Base-by-base conservation (phyloP, 192 early-diverging fungal species). In the Lunasporangiospora selenospora region DNA sequence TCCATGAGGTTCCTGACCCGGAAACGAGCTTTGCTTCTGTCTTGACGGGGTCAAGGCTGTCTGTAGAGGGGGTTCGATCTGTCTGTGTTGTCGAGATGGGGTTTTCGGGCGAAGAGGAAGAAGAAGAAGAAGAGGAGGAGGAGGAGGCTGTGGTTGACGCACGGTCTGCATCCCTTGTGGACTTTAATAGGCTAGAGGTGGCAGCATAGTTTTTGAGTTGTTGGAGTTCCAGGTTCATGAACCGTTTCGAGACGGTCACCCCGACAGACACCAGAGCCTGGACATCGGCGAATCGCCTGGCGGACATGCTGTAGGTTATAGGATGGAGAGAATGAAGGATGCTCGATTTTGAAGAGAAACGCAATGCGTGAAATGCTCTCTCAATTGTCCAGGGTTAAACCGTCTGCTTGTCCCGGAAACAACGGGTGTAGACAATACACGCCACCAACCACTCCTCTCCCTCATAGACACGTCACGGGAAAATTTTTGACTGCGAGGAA, bases 331-430 rank as follows among this genome's bases (percentile, higher is more conserved):
- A 32, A 39, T 15, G 37, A 18, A 19, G 60, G 60, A 37, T 58
- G 48, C 42, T 30, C 63, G 29, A 60, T 59, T 19, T 73, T 73
- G 54, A 73, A 60, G 13, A 62, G n/a, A 59, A 73, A 11, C 69
- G 69, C 48, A 73, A 63, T 87, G 83, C 81, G 80, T 76, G 36
- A 80, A 71, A 44, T 58, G 77, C 32, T 78, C 79, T n/a, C 66
- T 87, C 15, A 80, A 82, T 36, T 73, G 15, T 63, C 59, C 2
- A 62, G 19, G 37, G 4, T 75, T 18, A 56, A 66, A 47, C 79
- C 23, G 56, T 73, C 6, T 54, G 59, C 12, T 53, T 78, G 32
- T 75, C 75, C 71, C 67, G 79, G 4, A 59, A 67, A 45, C 16
- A 16, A n/a, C 3, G 11, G 27, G 51, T 62, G 15, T 53, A 76